Conservation (phyloP, 2,329 filamentous ascomycete genomes). For the Annulohypoxylon truncatum region DNA sequence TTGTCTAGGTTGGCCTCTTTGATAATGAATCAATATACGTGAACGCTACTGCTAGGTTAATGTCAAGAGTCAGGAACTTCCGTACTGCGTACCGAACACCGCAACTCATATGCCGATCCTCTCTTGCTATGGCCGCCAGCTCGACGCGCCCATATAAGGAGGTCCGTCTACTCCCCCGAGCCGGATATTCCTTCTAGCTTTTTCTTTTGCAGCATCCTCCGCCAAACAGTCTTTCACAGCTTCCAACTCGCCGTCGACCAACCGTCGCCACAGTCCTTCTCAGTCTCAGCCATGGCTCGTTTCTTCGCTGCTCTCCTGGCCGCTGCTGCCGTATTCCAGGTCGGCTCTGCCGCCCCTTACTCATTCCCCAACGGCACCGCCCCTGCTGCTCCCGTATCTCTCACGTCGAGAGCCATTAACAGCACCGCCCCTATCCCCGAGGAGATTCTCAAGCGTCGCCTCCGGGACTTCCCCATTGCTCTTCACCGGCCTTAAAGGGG, state of each 20-base stretch:
- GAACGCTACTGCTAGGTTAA: conserved; percentile 27
- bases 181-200: conserved; percentile 13
- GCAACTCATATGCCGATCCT: conserved; percentile 44
- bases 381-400: conserved; percentile 15
- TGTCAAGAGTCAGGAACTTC: conserved; percentile 27
- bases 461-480: conserved; percentile 44
- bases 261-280: conserved; percentile 19
- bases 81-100: conserved; percentile 25
- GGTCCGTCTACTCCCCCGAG: conserved; percentile 23
- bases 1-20: conserved; percentile 33
- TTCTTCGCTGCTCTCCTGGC: conserved; percentile 48
- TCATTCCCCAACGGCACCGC: conserved; percentile 38
- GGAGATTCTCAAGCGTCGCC: conserved; percentile 37
- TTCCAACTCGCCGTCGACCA: conserved; percentile 21
- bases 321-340: conserved; percentile 44
- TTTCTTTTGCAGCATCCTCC: conserved; percentile 26
- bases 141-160: conserved; percentile 41
- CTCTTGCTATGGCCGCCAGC: conserved; percentile 1
- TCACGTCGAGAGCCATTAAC: conserved; percentile 25
- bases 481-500: conserved; percentile 44
- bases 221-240: conserved; percentile 24
- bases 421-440: conserved; percentile 14
- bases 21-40: conserved; percentile 39
- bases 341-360: conserved; percentile 45
- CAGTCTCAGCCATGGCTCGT: conserved; percentile 44